phyloP scores from a whole-genome alignment of 305 asterid genomes.

The Fraxinus platypoda region DNA sequence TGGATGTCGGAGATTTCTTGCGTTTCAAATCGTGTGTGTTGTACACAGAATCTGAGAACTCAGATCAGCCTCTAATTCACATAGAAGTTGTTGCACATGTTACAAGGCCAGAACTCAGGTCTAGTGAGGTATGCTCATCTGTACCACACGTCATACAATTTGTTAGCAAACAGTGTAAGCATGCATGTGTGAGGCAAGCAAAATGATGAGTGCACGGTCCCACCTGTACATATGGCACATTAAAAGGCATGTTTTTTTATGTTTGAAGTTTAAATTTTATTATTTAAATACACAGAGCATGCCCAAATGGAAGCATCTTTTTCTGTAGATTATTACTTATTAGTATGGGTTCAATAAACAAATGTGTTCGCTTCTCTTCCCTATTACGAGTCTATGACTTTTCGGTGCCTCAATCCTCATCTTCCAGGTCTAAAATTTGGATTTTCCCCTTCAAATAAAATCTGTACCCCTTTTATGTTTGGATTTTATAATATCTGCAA shows the following conservation, averaged over 20 bases:
- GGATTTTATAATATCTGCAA: neutral
- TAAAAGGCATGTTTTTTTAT: neutral
- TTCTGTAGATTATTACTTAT: neutral
- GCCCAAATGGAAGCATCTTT: neutral
- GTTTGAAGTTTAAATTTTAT: neutral
- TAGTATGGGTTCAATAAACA: neutral
- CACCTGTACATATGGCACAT: neutral
- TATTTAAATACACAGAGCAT: neutral
- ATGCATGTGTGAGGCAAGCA: neutral
- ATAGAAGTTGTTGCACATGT: slow-evolving; percentile 95
- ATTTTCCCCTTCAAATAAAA: neutral
- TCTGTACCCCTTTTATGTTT: neutral
- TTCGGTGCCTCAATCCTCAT: neutral
- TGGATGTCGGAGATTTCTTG: slow-evolving; percentile 96
- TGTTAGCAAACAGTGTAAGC: neutral
- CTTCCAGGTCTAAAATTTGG: neutral
- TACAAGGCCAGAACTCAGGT: slow-evolving; percentile 82
- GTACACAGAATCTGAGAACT: slow-evolving; percentile 68
- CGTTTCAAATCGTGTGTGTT: slow-evolving; percentile 80
- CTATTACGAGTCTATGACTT: neutral
- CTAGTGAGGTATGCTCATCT: slow-evolving; percentile 72
- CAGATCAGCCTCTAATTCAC: slow-evolving; percentile 71
- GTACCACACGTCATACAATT: neutral
- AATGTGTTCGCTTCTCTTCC: neutral
- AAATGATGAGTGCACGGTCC: neutral